Evolutionary conservation across 805 yeast genomes (phyloP), one percentile per base, ranked within the genome.

Genomic region (Wickerhamomyces hampshirensis): DNA sequence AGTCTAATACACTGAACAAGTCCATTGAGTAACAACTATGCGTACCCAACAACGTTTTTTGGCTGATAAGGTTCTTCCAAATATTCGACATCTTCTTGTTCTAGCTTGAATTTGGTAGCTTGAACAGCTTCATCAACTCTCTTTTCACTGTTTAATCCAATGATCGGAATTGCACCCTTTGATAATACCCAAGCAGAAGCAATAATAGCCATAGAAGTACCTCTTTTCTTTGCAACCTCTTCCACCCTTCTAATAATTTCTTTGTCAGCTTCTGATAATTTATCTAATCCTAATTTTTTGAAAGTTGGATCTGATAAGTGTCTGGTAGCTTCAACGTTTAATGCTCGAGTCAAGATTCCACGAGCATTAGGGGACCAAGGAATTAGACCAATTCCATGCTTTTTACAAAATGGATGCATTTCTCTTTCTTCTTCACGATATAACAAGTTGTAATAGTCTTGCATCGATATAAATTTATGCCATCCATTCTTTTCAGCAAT

Each of bases 381-480:
- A 35, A 75, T 69, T 11, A 75, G 33, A 1, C 77, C 80, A 23
- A 79, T 70, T 7, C 71, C 70, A 18, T 69, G 68, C 29, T 56
- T 60, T 13, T 68, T 56, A 44, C 80, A 73, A 51, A 60, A 78
- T 26, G 72, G 74, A 43, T 65, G 68, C 71, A 78, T 61, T 51
- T 79, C 84, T 15, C 77, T 58, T 53, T 79, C 85, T 40, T 77
- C 84, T 50, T 77, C 82, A 7, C 84, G 60, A 49, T 73, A 62
- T 7, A 46, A 52, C 23, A 46, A 29, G 32, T 75, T 76, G 54
- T 77, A 73, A 51, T 60, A 71, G 42, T 71, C 68, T 58, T 79
- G 84, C 74, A 76, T 72, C 18, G 73, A 62, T 31, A 78, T 66
- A 45, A 79, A 79, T 53, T 75, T 74, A 45, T 62, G 61, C 80